Evolutionary conservation across 805 yeast genomes (phyloP).

Genomic region (Wickerhamiella siamensis): DNA sequence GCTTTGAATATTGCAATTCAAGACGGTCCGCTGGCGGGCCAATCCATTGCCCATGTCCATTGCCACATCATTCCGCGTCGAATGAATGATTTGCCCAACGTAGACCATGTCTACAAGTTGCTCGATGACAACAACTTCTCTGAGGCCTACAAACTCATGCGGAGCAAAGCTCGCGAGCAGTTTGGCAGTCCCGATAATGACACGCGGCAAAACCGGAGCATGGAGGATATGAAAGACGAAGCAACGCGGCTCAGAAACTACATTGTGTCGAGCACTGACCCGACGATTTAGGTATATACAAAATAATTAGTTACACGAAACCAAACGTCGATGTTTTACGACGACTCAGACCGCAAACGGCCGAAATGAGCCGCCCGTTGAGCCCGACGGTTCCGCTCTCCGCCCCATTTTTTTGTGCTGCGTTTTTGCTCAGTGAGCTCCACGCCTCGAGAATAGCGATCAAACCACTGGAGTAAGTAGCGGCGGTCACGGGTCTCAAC

Average conservation of each 20-base stretch:
- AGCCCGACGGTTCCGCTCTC: slow-evolving; percentile 68
- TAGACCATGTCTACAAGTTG: slow-evolving; percentile 59
- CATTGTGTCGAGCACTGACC: slow-evolving; percentile 15
- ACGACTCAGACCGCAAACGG: slow-evolving; percentile 21
- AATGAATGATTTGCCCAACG: slow-evolving; percentile 40
- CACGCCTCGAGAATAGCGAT: slow-evolving; percentile 45
- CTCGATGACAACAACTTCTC: slow-evolving; percentile 45
- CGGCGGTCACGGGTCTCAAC: slow-evolving; percentile 58
- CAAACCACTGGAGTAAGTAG: slow-evolving; percentile 52
- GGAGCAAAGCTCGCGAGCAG: slow-evolving; percentile 19
- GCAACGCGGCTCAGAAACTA: slow-evolving; percentile 36
- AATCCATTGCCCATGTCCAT: slow-evolving; percentile 88
- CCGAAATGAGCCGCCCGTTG: slow-evolving; percentile 35
- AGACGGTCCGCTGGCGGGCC: slow-evolving; percentile 95
- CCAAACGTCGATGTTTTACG: slow-evolving; percentile 4
- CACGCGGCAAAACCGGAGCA: slow-evolving; percentile 41
- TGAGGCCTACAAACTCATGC: slow-evolving; percentile 24
- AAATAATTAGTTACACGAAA: not conserved
- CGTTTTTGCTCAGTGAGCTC: slow-evolving; percentile 40
- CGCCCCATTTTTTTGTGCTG: slow-evolving; percentile 73
- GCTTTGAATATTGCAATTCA: slow-evolving; percentile 83
- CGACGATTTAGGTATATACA: slow-evolving; percentile 11
- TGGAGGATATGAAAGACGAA: slow-evolving; percentile 57
- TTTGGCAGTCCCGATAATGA: slow-evolving; percentile 31
- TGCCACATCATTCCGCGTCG: slow-evolving; percentile 84